Base-by-base conservation (phyloP, 352 stramenopile species). In the Globisporangium apiculatum region DNA sequence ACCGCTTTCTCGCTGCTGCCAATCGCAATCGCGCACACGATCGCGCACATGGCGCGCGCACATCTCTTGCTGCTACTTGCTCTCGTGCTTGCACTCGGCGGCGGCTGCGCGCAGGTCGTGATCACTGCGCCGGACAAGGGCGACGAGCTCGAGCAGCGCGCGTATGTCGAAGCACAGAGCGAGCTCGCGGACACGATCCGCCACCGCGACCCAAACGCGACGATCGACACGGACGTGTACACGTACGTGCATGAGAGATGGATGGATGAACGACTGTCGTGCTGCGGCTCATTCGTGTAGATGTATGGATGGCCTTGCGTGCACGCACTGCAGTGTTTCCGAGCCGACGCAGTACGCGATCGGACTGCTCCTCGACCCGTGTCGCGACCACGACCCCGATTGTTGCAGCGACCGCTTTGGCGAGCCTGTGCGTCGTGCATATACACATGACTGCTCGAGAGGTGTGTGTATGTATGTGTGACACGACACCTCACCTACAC, bases 381-480 rank as follows among this genome's bases (percentile, higher is more conserved):
- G 86, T 50, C 72, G 74, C 4, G 58, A 76, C 41, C 80, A 69
- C 9, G 49, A 62, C 1, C 51, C 63, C 31, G 76, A 91, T 60
- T 95, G 86, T 64, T 95, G 86, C 56, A 71, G 70, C 11, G 80
- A 94, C 63, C 77, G 74, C 9, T 95, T 93, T 48, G 86, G 86
- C 41, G 80, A 92, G 55, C 83, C 86, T 3, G 82, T 86, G 31
- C 46, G 45, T 42, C 6, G 14, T 8, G 2, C 6, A 9, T 18
- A 8, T 48, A 15, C 14, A 8, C 3, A 14, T 50, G 11, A 41
- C 31, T 49, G 8, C 12, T 37, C 11, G 15, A n/a, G 4, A 31
- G 8, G 17, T 51, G 24, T 6, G 14, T 12, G 11, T n/a, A n/a
- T 24, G 18, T 24, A 24, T 53, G n/a, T 51, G 10, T 54, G 38